phyloP scores from a whole-genome alignment of 352 stramenopile genomes.

The Phytophthora cryptogea region DNA sequence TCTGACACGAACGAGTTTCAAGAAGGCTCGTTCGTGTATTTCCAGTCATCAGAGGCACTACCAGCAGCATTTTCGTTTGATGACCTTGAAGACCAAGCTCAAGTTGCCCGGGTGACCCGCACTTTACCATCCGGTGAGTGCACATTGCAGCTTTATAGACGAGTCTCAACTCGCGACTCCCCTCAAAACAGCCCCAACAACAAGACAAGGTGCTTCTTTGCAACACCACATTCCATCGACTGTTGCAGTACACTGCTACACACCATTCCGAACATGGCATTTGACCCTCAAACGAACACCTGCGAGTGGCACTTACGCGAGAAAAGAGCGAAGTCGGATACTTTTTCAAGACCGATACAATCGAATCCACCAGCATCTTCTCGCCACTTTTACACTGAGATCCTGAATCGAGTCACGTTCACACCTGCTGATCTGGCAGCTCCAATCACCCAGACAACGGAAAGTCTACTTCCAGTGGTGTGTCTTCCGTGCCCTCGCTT shows the following conservation, averaged over 20 bases:
- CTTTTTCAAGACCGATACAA: neutral
- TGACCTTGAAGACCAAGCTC: constrained; percentile 30
- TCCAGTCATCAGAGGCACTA: constrained; percentile 27
- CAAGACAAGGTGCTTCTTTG: constrained; percentile 30
- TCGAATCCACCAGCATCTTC: constrained; percentile 8
- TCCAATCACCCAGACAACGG: constrained; percentile 9
- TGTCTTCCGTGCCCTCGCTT: constrained; percentile 24
- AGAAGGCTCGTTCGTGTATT: constrained; percentile 40
- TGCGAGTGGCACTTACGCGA: constrained; percentile 31
- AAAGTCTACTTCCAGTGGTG: neutral
- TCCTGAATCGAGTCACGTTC: constrained; percentile 35
- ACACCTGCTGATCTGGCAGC: constrained; percentile 21
- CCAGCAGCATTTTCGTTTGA: constrained; percentile 10
- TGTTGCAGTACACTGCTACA: constrained; percentile 42
- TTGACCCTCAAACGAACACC: constrained; percentile 24
- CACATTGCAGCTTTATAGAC: constrained; percentile 42
- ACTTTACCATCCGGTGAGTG: constrained; percentile 38
- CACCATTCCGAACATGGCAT: constrained; percentile 41
- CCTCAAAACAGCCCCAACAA: constrained; percentile 1
- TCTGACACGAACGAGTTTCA: constrained; percentile 33
- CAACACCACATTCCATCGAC: constrained; percentile 49
- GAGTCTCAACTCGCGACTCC: constrained; percentile 7
- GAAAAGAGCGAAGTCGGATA: neutral
- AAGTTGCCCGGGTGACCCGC: constrained; percentile 44
- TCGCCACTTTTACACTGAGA: constrained; percentile 40